Evolutionary conservation across 352 stramenopile species (phyloP), one percentile per base, ranked within the genome.

Genomic region (Phytophthora kernoviae): DNA sequence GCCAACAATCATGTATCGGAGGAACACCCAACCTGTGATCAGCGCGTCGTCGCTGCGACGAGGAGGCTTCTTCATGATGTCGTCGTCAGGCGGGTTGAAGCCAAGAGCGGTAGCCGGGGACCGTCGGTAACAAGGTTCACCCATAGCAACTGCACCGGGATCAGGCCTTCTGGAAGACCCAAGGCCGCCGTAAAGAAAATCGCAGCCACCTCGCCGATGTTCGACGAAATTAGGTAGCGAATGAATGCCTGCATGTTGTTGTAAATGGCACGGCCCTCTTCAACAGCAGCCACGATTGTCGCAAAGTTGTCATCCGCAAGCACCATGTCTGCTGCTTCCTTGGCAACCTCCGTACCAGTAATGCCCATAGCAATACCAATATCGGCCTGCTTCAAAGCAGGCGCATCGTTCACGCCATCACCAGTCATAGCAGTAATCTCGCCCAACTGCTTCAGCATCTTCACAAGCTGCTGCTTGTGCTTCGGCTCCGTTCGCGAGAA

Each of bases 111-210:
- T 99, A 1, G 98, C 98, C 14, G 98, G 98, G 96, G 97, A 24
- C 97, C 98, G 74, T 99, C 98, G 10, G 98, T 99, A 32, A 99
- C 97, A 15, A 99, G 81, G 79, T 99, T 99, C n/a, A 99, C 96
- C 97, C 97, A 99, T 11, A 99, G 76, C 11, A 99, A 81, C 74
- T 99, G 97, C 58, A 99, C 98, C 1, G 98, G 96, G 50, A 97
- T 99, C 18, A 99, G 78, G 20, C 94, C 94, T 69, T 99, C 97
- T 0, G 98, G 98, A 26, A 99, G 84, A 36, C 98, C 97, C 26
- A 98, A 76, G 10, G 97, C 78, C 5, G 96, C 96, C 17, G 96
- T 97, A 66, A 99, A 97, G 69, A 99, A 98, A 60, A 99, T 99
- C 4, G 97, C 97, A 33, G 93, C 96, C 33, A 99, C 98, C 77